Percentiles rank a stretch among this genome's conserved stretches.
phyloP scores from a whole-genome alignment of 306 rosid species.

The Dicorynia guianensis region DNA sequence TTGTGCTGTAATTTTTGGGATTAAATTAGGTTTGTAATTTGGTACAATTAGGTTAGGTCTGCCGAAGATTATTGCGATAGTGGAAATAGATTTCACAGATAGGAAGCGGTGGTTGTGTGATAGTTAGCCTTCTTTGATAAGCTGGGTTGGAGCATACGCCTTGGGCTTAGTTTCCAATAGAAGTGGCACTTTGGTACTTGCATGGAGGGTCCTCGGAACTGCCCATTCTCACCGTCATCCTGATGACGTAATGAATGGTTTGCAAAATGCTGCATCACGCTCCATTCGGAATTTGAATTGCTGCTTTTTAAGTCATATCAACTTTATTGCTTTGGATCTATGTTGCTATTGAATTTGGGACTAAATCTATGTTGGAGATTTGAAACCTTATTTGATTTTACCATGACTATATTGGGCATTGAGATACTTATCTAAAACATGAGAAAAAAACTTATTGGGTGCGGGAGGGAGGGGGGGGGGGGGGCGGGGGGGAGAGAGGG shows the following conservation, averaged over 20 bases:
- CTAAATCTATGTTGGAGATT: not conserved
- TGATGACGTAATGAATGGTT: not conserved
- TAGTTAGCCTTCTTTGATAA: not conserved
- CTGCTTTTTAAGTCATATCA: constrained; percentile 3
- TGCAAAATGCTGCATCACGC: not conserved
- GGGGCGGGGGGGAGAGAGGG: too few species aligned
- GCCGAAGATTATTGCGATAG: not conserved
- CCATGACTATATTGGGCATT: not conserved
- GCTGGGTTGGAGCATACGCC: not conserved
- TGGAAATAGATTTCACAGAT: not conserved
- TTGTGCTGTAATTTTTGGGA: not conserved
- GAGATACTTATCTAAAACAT: not conserved
- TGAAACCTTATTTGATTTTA: not conserved
- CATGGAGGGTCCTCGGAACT: not conserved
- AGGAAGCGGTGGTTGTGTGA: not conserved
- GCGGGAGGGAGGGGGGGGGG: too few species aligned
- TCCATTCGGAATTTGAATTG: constrained; percentile 4
- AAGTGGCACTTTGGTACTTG: not conserved
- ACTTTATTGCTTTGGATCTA: constrained; percentile 34
- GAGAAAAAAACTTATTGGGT: too few species aligned
- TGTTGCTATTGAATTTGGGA: not conserved
- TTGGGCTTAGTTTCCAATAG: constrained; percentile 7
- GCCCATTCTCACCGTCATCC: not conserved
- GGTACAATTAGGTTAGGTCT: not conserved
- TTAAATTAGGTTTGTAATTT: not conserved